phyloP scores from a whole-genome alignment of 2,329 filamentous ascomycete species.

The Davidsoniella neocaledoniae region DNA sequence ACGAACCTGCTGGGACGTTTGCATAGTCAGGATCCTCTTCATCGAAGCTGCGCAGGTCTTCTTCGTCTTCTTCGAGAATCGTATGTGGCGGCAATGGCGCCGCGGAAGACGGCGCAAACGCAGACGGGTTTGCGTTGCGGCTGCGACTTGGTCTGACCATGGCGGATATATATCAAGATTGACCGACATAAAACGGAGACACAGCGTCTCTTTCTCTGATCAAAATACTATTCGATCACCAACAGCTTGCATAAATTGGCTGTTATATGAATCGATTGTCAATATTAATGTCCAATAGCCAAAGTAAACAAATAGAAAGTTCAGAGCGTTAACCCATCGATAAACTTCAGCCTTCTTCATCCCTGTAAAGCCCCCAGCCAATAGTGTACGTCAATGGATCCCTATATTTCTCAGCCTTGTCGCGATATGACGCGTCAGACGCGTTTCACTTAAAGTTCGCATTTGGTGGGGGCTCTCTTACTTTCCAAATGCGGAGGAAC shows the following conservation, averaged over 20 bases:
- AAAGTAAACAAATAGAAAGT: neutral
- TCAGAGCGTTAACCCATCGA: neutral
- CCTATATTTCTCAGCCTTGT: slow-evolving; percentile 4
- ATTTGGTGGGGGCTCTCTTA: neutral
- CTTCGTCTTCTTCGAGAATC: neutral
- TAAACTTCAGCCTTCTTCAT: slow-evolving; percentile 1
- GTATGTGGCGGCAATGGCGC: neutral
- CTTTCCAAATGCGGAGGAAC: neutral
- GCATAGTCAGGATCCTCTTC: neutral
- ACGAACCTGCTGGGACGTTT: neutral
- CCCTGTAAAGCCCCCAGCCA: neutral
- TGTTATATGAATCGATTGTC: neutral
- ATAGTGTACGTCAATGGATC: neutral
- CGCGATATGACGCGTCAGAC: neutral
- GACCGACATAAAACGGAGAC: too few species aligned
- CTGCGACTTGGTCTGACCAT: slow-evolving; percentile 12
- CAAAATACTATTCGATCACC: too few species aligned
- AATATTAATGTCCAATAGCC: neutral
- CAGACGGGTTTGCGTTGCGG: slow-evolving; percentile 1
- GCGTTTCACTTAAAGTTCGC: slow-evolving; percentile 9
- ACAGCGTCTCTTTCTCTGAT: too few species aligned
- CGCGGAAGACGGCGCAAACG: neutral
- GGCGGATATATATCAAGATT: too few species aligned
- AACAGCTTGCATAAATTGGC: neutral
- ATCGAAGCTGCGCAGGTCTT: neutral